Base-by-base conservation (phyloP, 2,329 filamentous ascomycete genomes). In the Hypoxylon sp. region DNA sequence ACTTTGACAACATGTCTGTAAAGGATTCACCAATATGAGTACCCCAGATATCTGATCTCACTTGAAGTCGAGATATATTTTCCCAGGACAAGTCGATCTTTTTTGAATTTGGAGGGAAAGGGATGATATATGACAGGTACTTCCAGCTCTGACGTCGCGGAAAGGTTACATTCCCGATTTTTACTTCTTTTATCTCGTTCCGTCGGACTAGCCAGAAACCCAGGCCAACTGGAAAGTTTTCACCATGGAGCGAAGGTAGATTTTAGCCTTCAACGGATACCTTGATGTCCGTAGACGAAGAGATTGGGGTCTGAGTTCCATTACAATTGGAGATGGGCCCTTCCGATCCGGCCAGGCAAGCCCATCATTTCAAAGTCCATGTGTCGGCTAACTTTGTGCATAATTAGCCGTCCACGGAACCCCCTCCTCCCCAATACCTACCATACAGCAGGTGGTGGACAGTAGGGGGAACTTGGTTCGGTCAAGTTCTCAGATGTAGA, bases 321-420 rank as follows among this genome's bases (percentile, higher is more conserved):
- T 52, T 33, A 38, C 20, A 16, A 40, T 52, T 42, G 30, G 16
- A 49, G 42, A n/a, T 40, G 32, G 24, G 45, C n/a, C 22, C 20
- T 12, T 16, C 22, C 30, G 20, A 11, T 8, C 30, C 30, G 30
- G 14, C 14, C 33, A 44, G 18, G 28, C 16, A 7, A 36, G 18
- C 28, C 53, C 42, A 38, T 30, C 22, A 22, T 48, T 49, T 20
- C n/a, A 26, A 45, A 36, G 36, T 24, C 20, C 40, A 60, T 52
- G 38, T 60, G 38, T 54, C 59, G 30, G 50, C 59, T 52, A 33
- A 64, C 50, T 56, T 22, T 36, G 8, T 11, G 50, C 6, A 14
- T 53, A 44, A 61, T 57, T 51, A 61, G 24, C 48, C 50, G 58
- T 45, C 40, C 6, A 18, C 53, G 8, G 9, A 18, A 32, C n/a